Base-by-base conservation (phyloP, 768 basidiomycete genomes). In the Suillus bovinus region DNA sequence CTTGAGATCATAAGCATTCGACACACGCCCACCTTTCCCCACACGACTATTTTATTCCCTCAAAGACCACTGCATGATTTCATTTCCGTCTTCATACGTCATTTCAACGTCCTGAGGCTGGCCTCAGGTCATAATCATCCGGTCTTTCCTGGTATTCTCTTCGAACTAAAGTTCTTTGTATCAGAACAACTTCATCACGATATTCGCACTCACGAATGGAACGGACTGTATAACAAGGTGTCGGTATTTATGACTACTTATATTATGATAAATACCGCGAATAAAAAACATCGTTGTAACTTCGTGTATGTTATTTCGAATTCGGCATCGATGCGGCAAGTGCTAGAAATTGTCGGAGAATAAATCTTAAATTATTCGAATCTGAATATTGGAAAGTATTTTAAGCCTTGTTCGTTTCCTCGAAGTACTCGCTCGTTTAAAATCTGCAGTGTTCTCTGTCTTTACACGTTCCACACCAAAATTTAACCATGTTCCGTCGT, bases 401-500 rank as follows among this genome's bases (percentile, higher is more conserved):
- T 65, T 62, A 64, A 58, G 8, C 34, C 34, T 67, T 57, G 27
- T 63, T 59, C 56, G 62, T 54, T 54, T 62, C 27, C 20, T 50
- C 13, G 58, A 61, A 56, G 50, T 59, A 58, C 39, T 46, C 65
- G 66, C 57, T 74, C 74, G 59, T 75, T 33, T 72, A 47, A 47
- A 47, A 27, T 60, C 64, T 59, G 24, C 67, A 29, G 64, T 49
- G 33, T 55, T 63, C 64, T 62, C 59, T 61, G 22, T 67, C 44
- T 60, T 70, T 65, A 58, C 61, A 46, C 49, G 22, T 44, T 58
- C 3, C 57, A 24, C 22, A 38, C 22, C 38, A 31, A 59, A 42
- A 39, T 22, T 57, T 34, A 29, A 77, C 69, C 75, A 76, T 82
- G 75, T 71, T 73, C 65, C 59, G 65, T 62, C 73, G 68, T 58